Evolutionary conservation across 441 rosid species (phyloP).

Genomic region (Jatropha podagrica): DNA sequence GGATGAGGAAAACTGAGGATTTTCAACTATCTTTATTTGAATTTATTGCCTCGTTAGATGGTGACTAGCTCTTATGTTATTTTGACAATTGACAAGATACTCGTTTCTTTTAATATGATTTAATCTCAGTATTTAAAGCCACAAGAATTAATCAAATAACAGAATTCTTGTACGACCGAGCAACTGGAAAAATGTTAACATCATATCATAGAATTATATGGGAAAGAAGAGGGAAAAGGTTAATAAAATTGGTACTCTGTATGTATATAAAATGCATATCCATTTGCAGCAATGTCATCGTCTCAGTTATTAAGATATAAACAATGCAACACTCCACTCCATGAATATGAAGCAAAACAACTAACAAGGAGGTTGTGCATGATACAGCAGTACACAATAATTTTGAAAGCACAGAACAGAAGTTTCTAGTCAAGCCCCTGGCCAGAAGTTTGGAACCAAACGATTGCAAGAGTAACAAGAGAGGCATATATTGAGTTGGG

Average conservation of each 20-base stretch:
- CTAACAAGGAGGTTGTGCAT: neutral
- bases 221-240: neutral
- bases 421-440: slow-evolving; percentile 30
- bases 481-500: slow-evolving; percentile 83
- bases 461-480: slow-evolving; percentile 71
- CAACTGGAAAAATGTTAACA: no score
- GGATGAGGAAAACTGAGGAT: no score
- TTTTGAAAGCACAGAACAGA: slow-evolving; percentile 7
- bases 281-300: neutral
- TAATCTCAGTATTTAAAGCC: no score
- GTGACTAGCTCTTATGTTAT: no score
- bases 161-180: neutral
- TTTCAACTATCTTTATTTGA: no score
- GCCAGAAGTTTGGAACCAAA: slow-evolving; percentile 52
- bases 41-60: no score
- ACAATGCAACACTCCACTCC: neutral
- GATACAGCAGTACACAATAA: neutral
- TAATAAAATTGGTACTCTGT: neutral
- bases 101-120: no score
- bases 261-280: neutral
- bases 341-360: neutral
- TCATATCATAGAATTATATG: neutral
- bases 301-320: slow-evolving; percentile 7
- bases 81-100: no score
- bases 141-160: no score